Evolutionary conservation across 306 rosid species (phyloP).

Genomic region (Cucumis cinereus): DNA sequence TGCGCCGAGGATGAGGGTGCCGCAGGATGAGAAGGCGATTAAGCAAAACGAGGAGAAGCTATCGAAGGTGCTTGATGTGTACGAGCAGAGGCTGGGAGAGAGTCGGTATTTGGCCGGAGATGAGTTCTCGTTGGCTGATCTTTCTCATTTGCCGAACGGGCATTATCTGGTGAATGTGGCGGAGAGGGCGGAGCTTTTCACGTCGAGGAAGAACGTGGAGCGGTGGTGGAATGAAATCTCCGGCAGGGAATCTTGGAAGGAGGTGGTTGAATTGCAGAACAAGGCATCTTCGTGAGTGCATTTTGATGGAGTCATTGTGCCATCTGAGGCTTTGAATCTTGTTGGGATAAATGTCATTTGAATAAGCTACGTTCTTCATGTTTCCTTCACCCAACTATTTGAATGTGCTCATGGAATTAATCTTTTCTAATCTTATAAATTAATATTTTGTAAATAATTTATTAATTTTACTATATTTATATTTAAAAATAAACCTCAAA

Average conservation of each 20-base stretch:
- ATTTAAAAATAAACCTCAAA: too few relatives aligned
- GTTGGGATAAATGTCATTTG: background rate
- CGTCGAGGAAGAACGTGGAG: slow-evolving; percentile 37
- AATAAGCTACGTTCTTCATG: background rate
- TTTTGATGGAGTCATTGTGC: background rate
- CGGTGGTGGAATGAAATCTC: slow-evolving; percentile 90
- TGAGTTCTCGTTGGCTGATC: slow-evolving; percentile 73
- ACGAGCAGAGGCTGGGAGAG: slow-evolving; percentile 49
- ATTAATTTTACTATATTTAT: too few relatives aligned
- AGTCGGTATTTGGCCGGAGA: slow-evolving; percentile 58
- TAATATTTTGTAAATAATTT: too few relatives aligned
- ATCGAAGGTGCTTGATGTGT: slow-evolving; percentile 51
- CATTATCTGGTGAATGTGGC: slow-evolving; percentile 36
- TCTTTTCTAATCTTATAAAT: too few relatives aligned
- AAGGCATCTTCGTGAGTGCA: background rate
- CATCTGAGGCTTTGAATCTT: background rate
- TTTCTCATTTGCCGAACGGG: slow-evolving; percentile 71
- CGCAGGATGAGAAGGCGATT: slow-evolving; percentile 41
- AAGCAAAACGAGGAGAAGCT: slow-evolving; percentile 45
- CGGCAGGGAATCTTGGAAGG: slow-evolving; percentile 47
- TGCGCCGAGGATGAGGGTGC: slow-evolving; percentile 70
- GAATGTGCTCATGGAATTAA: background rate
- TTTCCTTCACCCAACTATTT: background rate
- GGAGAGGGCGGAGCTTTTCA: slow-evolving; percentile 28
- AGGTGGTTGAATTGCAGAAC: slow-evolving; percentile 41